Percentiles rank a stretch among this genome's conserved stretches.
Evolutionary conservation across 768 basidiomycete species (phyloP).

Genomic region (Atractiella rhizophila): DNA sequence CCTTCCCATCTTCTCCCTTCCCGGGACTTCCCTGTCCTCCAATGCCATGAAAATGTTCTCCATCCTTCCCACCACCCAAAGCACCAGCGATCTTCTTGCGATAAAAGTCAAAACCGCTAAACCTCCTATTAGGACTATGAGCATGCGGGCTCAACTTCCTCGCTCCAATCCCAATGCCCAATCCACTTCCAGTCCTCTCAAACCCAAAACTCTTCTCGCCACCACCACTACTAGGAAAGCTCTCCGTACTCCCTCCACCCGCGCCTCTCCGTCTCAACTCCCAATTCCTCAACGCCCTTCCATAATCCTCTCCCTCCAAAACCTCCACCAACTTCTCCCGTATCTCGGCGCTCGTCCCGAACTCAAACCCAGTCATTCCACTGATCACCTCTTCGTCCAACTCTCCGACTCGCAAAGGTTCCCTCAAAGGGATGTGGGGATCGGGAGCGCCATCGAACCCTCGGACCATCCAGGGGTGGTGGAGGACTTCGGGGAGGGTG

Average conservation of each 20-base stretch:
- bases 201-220: background rate
- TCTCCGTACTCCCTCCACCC: constrained; percentile 7
- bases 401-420: constrained; percentile 67
- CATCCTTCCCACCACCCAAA: constrained; percentile 10
- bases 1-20: background rate
- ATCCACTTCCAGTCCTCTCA: no score
- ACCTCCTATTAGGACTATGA: constrained; percentile 40
- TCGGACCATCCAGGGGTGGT: constrained; percentile 78
- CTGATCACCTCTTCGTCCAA: constrained; percentile 62
- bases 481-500: constrained; percentile 53
- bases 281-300: constrained; percentile 47
- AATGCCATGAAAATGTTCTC: background rate
- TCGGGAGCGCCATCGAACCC: constrained; percentile 58
- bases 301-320: constrained; percentile 52
- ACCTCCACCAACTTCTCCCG: constrained; percentile 44
- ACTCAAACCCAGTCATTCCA: constrained; percentile 90
- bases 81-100: constrained; percentile 41
- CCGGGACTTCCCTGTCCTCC: background rate
- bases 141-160: background rate
- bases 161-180: no score
- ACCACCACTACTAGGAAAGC: no score
- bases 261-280: constrained; percentile 27
- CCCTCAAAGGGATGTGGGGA: constrained; percentile 60
- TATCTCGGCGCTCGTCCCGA: constrained; percentile 69
- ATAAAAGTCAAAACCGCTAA: constrained; percentile 83